A percentile compares a stretch with the other conserved stretches of the same genome.
phyloP scores from a whole-genome alignment of 139 green algal species.

The Mesostigma viride region DNA sequence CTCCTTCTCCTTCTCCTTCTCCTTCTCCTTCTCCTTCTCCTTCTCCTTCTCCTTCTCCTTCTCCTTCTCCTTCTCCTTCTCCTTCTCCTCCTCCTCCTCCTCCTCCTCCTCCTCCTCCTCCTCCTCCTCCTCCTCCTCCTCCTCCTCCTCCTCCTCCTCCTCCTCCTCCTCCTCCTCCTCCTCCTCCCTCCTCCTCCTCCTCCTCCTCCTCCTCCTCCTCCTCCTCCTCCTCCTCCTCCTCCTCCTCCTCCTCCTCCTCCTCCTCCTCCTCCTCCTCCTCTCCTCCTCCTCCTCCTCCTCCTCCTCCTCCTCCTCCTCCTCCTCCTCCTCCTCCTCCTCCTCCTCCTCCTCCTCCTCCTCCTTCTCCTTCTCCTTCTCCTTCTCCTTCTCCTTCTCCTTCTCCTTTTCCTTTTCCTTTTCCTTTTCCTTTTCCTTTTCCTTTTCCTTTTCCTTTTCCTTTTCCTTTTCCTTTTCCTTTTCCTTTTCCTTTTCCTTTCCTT shows the following conservation, averaged over 20 bases:
- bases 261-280: neutral
- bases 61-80: neutral
- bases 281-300: neutral
- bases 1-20: neutral
- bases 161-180: neutral
- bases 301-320: neutral
- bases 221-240: neutral
- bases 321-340: neutral
- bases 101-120: neutral
- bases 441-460: neutral
- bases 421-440: neutral
- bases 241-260: neutral
- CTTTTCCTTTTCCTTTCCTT: neutral
- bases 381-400: neutral
- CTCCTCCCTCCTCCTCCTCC: neutral
- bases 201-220: neutral
- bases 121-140: neutral
- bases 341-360: neutral
- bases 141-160: neutral
- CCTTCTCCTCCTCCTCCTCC: neutral
- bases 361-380: neutral
- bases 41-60: neutral
- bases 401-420: neutral
- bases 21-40: neutral
- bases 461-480: neutral